Base-by-base conservation (phyloP, 2,329 filamentous ascomycete species). In the Aspergillus sp. region DNA sequence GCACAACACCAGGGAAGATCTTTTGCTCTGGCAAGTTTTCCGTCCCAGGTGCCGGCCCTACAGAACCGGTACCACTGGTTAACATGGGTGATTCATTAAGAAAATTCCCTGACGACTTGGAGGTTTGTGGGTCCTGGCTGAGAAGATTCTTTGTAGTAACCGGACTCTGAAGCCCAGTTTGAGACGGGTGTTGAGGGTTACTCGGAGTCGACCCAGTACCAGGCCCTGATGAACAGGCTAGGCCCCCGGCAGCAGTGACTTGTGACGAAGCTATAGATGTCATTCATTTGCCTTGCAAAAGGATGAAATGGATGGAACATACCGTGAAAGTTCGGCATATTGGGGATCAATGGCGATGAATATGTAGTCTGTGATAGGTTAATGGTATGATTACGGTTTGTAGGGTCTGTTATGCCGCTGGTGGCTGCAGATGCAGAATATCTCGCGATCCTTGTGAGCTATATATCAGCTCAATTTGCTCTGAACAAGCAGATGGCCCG, bases 1-100 rank as follows among this genome's bases (percentile, higher is more conserved):
- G 69, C 41, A 72, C 62, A 38, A 72, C 63, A 13, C 70, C 70
- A 1, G 70, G 70, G 49, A 73, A 72, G 15, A 70, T 71, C 41
- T 63, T 66, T 41, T 69, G 67, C 43, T 70, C 69, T 15, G 59
- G 59, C 7, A 62, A 45, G 12, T 45, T 48, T 13, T 53, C 57
- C 19, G 58, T 17, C 6, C 49, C 49, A 20, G 51, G 33, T 23
- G 41, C 41, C 41, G 42, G 25, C n/a, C 49, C 52, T 17, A 45
- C 33, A 39, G 48, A 37, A n/a, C 39, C 33, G 41, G 22, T 51
- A 30, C 44, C 35, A 37, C 41, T 32, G 17, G 33, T 10, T 13
- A 39, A 22, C 25, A 44, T 37, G 27, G 7, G 41, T 20, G 15
- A 19, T 19, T 22, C 17, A 20, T 17, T 19, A 9, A 19, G 19